Percentiles rank a stretch among this genome's conserved stretches.
Conservation (phyloP, 495 filamentous ascomycete species). For the Aspergillus panamensis region DNA sequence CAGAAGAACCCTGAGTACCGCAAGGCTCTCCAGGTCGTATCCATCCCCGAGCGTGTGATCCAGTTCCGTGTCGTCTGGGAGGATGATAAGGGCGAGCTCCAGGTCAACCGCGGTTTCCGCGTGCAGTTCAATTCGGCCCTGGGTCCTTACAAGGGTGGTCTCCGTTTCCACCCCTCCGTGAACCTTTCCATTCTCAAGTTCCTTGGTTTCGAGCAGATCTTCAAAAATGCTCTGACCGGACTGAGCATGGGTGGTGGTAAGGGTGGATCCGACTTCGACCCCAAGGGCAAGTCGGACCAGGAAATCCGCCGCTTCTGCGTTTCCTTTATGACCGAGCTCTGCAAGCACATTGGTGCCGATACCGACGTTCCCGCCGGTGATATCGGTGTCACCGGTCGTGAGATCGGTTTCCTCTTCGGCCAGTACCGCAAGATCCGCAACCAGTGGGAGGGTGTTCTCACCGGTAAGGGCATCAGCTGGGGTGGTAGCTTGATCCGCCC, state of each 20-base stretch:
- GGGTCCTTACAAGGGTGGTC: slow-evolving; percentile 96
- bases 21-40: slow-evolving; percentile 80
- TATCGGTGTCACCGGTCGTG: slow-evolving; percentile 84
- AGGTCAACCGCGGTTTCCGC: slow-evolving; percentile 95
- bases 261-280: slow-evolving; percentile 98
- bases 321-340: slow-evolving; percentile 92
- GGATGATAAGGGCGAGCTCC: slow-evolving; percentile 77
- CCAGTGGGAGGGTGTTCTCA: slow-evolving; percentile 92
- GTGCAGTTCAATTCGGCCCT: slow-evolving; percentile 99
- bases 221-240: slow-evolving; percentile 99
- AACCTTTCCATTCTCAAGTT: slow-evolving; percentile 98
- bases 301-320: slow-evolving; percentile 98
- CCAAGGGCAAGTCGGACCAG: slow-evolving; percentile 95
- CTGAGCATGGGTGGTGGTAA: slow-evolving; percentile 94
- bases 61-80: slow-evolving; percentile 98
- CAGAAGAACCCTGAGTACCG: slow-evolving; percentile 89
- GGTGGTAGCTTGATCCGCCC: slow-evolving; percentile 93
- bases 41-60: slow-evolving; percentile 92
- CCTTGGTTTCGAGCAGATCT: slow-evolving; percentile 98
- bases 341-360: slow-evolving; percentile 92
- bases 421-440: slow-evolving; percentile 87
- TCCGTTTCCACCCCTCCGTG: slow-evolving; percentile 93
- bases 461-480: slow-evolving; percentile 91
- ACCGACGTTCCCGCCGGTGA: slow-evolving; percentile 95
- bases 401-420: slow-evolving; percentile 95